Evolutionary conservation across 345 rosid genomes (phyloP).

Genomic region (Brassica nigra): DNA sequence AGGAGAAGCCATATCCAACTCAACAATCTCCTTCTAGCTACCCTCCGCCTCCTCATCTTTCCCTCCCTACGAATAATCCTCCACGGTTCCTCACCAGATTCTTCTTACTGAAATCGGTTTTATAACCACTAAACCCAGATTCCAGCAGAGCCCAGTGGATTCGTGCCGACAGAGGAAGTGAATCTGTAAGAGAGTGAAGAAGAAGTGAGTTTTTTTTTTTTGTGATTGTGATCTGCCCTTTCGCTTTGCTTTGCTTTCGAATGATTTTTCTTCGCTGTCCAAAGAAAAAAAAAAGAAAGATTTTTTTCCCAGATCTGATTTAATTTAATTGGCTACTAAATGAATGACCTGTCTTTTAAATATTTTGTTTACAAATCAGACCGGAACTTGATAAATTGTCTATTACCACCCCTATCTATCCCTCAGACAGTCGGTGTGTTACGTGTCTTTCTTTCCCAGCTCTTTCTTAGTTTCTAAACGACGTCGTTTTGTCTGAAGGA

Average conservation of each 20-base stretch:
- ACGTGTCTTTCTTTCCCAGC: background rate
- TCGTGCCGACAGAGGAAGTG: constrained; percentile 25
- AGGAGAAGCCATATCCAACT: constrained; percentile 85
- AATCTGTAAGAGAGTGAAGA: constrained; percentile 7
- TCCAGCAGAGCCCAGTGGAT: background rate
- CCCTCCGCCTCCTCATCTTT: constrained; percentile 86
- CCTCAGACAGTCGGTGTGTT: background rate
- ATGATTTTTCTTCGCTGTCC: constrained; percentile 25
- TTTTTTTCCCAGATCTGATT: background rate
- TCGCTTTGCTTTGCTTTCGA: constrained; percentile 7
- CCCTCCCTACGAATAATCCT: constrained; percentile 26
- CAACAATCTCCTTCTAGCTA: constrained; percentile 80
- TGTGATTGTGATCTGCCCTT: constrained; percentile 19
- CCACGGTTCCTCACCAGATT: constrained; percentile 18
- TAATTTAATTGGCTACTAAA: background rate
- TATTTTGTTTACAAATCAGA: constrained; percentile 6
- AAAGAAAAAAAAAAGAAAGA: background rate
- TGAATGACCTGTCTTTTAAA: background rate
- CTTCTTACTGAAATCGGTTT: constrained; percentile 25
- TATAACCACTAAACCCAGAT: constrained; percentile 17
- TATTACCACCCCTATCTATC: background rate
- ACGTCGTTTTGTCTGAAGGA: background rate
- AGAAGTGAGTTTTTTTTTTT: constrained; percentile 15
- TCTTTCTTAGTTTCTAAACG: background rate
- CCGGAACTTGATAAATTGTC: background rate